Evolutionary conservation across 208 protist genomes (phyloP), one percentile per base, ranked within the genome.

Genomic region (Borovskyia barvae): DNA sequence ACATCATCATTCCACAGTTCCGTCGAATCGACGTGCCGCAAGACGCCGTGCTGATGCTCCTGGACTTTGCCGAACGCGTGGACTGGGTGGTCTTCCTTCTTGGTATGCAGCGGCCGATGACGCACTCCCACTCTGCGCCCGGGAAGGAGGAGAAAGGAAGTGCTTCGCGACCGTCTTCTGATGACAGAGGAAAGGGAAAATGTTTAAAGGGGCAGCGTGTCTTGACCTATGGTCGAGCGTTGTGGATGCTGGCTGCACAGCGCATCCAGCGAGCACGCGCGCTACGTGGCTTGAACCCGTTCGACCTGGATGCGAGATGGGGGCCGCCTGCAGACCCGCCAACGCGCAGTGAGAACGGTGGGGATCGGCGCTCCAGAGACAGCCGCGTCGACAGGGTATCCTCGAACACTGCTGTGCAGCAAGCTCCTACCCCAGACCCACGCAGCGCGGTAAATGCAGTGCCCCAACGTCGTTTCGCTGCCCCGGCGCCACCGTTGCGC

Each of bases 171-270:
- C 25, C 15, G 15, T 0, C 8, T 20, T 45, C 11, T 45, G 17
- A 20, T 45, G 40, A 20, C 17, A 45, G 0, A 20, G 40, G 1
- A 20, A 20, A 17, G 40, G 17, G 0, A 20, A 5, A 17, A 28
- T 8, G 25, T 2, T 7, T n/a, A 26, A 32, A 19, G 5, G 1
- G 28, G 9, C 19, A 20, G 20, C 29, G 39, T 22, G 20, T 52
- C 3, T 47, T 91, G 19, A 77, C 79, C 8, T 87, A 83, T 68
- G 86, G 86, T 15, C 78, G 86, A 1, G 72, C 59, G n/a, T 67
- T 93, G 53, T 93, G 86, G 86, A 63, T 90, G 53, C 64, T 93
- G 14, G 79, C 82, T n/a, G 73, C 60, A 29, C 74, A 80, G 39
- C 75, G 76, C 3, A 63, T 72, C 30, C 73, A 71, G 24, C 48